Percentiles rank a stretch among this genome's conserved stretches.
Conservation (phyloP, 345 rosid genomes). For the Citrus glauca region DNA sequence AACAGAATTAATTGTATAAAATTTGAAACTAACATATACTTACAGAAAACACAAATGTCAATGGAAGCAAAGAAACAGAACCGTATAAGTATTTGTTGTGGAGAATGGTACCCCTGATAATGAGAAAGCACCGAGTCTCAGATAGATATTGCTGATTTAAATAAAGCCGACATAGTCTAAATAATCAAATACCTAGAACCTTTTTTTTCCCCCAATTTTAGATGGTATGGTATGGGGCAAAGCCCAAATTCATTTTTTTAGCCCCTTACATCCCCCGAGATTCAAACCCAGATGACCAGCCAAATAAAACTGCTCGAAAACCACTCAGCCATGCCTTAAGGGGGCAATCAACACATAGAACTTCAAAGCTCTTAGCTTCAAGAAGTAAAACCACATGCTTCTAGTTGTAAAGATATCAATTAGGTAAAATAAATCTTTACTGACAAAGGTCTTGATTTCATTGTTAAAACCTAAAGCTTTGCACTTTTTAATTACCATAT, state of each 20-base stretch:
- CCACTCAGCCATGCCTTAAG: too few species aligned
- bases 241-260: too few species aligned
- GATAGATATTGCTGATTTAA: neutral
- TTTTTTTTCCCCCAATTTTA: too few species aligned
- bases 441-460: neutral
- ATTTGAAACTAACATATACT: slow-evolving; percentile 27
- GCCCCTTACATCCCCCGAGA: too few species aligned
- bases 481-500: neutral
- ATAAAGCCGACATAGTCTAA: neutral
- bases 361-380: neutral
- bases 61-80: slow-evolving; percentile 80
- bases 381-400: neutral
- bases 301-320: too few species aligned
- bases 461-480: neutral
- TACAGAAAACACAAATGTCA: slow-evolving; percentile 74
- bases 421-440: neutral
- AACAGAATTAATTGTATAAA: neutral
- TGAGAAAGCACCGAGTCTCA: slow-evolving; percentile 14
- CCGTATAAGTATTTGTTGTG: slow-evolving; percentile 78
- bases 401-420: neutral
- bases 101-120: slow-evolving; percentile 64
- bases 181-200: neutral
- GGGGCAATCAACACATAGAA: neutral
- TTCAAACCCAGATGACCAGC: too few species aligned
- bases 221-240: too few species aligned